A percentile compares a stretch with the other conserved stretches of the same genome.
These are phyloP conservation scores for Diaporthe ampelina DNA, from an alignment of 2,329 filamentous ascomycete species.

Conservation along the genomic window DNA sequence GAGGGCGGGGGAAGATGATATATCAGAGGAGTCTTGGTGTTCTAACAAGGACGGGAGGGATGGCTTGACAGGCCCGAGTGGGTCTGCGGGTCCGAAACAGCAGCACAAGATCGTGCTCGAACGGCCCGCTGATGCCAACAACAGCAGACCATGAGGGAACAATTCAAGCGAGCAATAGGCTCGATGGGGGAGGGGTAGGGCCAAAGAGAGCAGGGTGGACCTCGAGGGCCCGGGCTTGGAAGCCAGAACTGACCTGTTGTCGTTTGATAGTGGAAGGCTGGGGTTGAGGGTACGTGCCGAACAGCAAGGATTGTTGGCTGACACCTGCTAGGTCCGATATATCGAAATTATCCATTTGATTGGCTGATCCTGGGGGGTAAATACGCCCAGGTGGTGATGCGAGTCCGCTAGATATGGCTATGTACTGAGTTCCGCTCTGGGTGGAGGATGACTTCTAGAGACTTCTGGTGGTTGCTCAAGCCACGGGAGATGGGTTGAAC, in stretches of 20 bases:
- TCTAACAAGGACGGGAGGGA: neutral
- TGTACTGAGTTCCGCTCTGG: conserved; percentile 3
- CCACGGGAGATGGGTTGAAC: neutral
- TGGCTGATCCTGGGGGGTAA: conserved; percentile 1
- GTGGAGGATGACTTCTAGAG: conserved; percentile 23
- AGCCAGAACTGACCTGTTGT: conserved; percentile 41
- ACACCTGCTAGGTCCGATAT: conserved; percentile 39
- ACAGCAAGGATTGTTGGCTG: conserved; percentile 40
- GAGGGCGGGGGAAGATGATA: conserved; percentile 16
- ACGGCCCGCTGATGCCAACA: conserved; percentile 30
- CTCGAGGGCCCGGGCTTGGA: conserved; percentile 1
- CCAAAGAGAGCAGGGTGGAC: conserved; percentile 14
- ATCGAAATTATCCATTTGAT: conserved; percentile 41
- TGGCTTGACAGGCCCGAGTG: conserved; percentile 30
- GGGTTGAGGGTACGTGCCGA: conserved; percentile 40
- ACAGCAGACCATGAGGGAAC: conserved; percentile 28
- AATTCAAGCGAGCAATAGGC: conserved; percentile 15
- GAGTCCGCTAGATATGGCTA: neutral
- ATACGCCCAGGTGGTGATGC: conserved; percentile 21
- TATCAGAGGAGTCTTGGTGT: conserved; percentile 4
- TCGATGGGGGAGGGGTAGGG: conserved; percentile 25
- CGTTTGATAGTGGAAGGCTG: conserved; percentile 39
- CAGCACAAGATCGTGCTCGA: conserved; percentile 8
- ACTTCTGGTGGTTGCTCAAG: neutral
- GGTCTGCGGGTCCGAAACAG: conserved; percentile 28